These are phyloP conservation scores for Fagopyrum esculentum DNA, from an alignment of 148 eudicot species.

Conservation along the genomic window DNA sequence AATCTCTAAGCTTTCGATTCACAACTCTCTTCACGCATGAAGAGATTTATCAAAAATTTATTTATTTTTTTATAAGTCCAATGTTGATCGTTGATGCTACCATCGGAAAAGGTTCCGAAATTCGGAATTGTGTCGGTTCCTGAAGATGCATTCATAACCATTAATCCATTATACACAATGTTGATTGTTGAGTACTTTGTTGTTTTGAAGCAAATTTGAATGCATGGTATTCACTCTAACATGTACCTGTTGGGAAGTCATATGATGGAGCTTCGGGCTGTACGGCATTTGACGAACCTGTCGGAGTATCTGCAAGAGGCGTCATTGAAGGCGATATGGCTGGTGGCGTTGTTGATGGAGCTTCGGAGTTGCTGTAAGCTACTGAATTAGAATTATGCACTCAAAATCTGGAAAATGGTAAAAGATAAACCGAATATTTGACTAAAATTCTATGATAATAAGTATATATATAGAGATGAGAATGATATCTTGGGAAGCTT, in stretches of 20 bases:
- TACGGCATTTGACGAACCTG: not conserved
- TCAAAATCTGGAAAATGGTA: too few relatives aligned
- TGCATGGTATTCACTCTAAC: not conserved
- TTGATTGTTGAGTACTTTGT: not conserved
- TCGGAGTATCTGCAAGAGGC: constrained; percentile 6
- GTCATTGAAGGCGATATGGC: not conserved
- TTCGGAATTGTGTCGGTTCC: constrained; percentile 25
- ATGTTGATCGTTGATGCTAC: constrained; percentile 20
- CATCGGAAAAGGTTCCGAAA: constrained; percentile 22
- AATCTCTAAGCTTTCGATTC: too few relatives aligned
- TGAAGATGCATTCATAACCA: constrained; percentile 17
- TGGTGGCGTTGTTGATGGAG: not conserved
- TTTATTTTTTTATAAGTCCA: too few relatives aligned
- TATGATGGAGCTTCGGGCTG: constrained; percentile 21
- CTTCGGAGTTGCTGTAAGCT: not conserved
- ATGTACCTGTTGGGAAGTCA: constrained; percentile 32
- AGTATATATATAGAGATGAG: too few relatives aligned
- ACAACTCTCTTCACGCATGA: too few relatives aligned
- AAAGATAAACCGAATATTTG: too few relatives aligned
- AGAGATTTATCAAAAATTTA: too few relatives aligned
- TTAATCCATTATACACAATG: not conserved
- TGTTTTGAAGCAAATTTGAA: not conserved
- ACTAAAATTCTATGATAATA: too few relatives aligned
- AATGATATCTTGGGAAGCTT: too few relatives aligned
- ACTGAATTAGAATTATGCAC: too few relatives aligned